Base-by-base conservation (phyloP, 345 rosid species). In the Eucalyptus pauciflora region DNA sequence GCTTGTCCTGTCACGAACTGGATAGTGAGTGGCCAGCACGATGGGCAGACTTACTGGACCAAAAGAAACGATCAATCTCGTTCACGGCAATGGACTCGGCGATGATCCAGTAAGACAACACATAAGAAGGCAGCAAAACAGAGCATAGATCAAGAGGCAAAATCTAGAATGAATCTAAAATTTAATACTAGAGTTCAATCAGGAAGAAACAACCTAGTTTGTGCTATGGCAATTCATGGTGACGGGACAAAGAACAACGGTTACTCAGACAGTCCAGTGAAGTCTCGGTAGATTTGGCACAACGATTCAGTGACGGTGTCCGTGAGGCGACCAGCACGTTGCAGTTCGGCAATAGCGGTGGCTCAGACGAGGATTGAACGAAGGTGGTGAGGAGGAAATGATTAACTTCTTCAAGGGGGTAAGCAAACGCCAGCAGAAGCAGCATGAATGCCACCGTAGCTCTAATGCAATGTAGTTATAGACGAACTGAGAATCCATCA, bases 231-330 rank as follows among this genome's bases (percentile, higher is more conserved):
- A 56, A 20, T 56, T 20, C 6, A 20, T 2, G 12, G 29, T 10
- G 62, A 56, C 6, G 3, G 62, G 62, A 56, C 62, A 56, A 56
- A 56, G 62, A 56, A 0, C 27, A 22, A 56, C 1, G 0, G 62
- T 56, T 56, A 56, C 29, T 56, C 62, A 2, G 2, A 29, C 33
- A 14, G 37, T 62, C 71, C 33, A 6, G 71, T 0, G 0, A 62
- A 13, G 71, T 62, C 71, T 62, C 18, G 9, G 71, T 62, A 0
- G 62, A 29, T 62, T 62, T 62, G 41, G 41, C 41, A 37, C 41
- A 37, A 4, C 41, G 41, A 37, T 37, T 37, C 41, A 37, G 41
- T 37, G 41, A 37, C 41, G 41, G 41, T 37, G 62, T 56, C 71
- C 5, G 37, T 29, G 33, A 13, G 71, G 71, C 9, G 2, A 62